Percentiles rank a stretch among this genome's conserved stretches.
Conservation (phyloP, 2,329 filamentous ascomycete species). For the Bipolaris gigantea region DNA sequence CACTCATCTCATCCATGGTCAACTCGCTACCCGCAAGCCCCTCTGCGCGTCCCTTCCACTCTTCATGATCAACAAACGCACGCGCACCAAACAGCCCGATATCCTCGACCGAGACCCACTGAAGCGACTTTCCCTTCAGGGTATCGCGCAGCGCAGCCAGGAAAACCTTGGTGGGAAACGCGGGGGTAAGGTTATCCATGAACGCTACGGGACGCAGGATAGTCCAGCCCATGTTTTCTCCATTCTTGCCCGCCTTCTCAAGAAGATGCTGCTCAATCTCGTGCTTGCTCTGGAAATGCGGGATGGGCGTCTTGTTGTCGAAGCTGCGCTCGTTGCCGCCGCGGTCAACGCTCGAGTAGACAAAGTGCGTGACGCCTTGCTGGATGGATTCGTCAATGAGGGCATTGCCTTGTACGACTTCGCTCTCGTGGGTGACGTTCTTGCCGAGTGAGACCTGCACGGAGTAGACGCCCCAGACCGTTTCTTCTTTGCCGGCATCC, state of each 20-base stretch:
- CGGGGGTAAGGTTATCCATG: conserved; percentile 60
- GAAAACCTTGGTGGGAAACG: conserved; percentile 55
- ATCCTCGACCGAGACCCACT: conserved; percentile 49
- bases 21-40: conserved; percentile 58
- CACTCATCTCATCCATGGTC: conserved; percentile 50
- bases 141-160: conserved; percentile 49
- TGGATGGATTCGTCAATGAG: conserved; percentile 62
- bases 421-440: conserved; percentile 47
- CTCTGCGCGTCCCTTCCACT: conserved; percentile 51
- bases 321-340: conserved; percentile 58
- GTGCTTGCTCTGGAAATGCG: conserved; percentile 65
- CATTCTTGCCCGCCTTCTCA: conserved; percentile 46
- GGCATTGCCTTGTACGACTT: conserved; percentile 60
- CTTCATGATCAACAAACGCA: conserved; percentile 51
- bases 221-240: conserved; percentile 60
- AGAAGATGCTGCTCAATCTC: conserved; percentile 65
- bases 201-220: conserved; percentile 65
- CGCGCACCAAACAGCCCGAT: conserved; percentile 57
- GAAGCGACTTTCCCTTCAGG: conserved; percentile 48
- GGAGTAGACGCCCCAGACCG: conserved; percentile 64
- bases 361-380: conserved; percentile 60
- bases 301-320: conserved; percentile 52
- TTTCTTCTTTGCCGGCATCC: conserved; percentile 33
- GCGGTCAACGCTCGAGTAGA: conserved; percentile 67
- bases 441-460: conserved; percentile 58